A percentile compares a stretch with the other conserved stretches of the same genome.
phyloP scores from a whole-genome alignment of 2,329 filamentous ascomycete species.

The Stachybotrys elegans region DNA sequence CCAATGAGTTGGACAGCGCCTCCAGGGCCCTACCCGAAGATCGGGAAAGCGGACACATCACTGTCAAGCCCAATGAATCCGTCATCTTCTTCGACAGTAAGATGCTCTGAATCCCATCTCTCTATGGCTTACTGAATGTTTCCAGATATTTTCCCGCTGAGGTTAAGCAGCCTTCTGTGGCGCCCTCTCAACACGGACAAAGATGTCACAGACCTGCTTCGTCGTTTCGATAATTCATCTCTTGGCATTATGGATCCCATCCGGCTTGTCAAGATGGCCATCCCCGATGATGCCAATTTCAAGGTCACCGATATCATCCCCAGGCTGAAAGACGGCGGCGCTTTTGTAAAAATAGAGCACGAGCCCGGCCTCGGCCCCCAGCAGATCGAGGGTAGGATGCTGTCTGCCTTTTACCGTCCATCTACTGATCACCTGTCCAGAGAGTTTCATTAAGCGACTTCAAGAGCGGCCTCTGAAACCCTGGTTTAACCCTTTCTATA shows the following conservation, averaged over 20 bases:
- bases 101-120: slow-evolving; percentile 16
- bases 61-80: slow-evolving; percentile 68
- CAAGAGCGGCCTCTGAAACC: slow-evolving; percentile 69
- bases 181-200: slow-evolving; percentile 43
- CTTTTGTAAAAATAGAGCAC: slow-evolving; percentile 79
- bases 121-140: slow-evolving; percentile 3
- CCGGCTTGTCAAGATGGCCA: slow-evolving; percentile 52
- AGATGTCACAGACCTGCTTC: slow-evolving; percentile 45
- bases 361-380: slow-evolving; percentile 31
- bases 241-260: slow-evolving; percentile 48
- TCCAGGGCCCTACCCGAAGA: slow-evolving; percentile 34
- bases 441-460: no score
- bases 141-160: slow-evolving; percentile 80
- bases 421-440: no score
- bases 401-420: background rate
- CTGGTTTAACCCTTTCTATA: slow-evolving; percentile 81
- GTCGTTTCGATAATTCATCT: slow-evolving; percentile 45
- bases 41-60: slow-evolving; percentile 75
- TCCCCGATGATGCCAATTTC: slow-evolving; percentile 57
- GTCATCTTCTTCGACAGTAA: slow-evolving; percentile 87
- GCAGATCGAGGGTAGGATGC: slow-evolving; percentile 35
- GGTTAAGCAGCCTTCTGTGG: slow-evolving; percentile 48
- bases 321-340: slow-evolving; percentile 84
- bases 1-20: slow-evolving; percentile 7
- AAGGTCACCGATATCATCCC: slow-evolving; percentile 79